phyloP scores from a whole-genome alignment of 2,329 filamentous ascomycete species.

The Exserohilum rostratum region DNA sequence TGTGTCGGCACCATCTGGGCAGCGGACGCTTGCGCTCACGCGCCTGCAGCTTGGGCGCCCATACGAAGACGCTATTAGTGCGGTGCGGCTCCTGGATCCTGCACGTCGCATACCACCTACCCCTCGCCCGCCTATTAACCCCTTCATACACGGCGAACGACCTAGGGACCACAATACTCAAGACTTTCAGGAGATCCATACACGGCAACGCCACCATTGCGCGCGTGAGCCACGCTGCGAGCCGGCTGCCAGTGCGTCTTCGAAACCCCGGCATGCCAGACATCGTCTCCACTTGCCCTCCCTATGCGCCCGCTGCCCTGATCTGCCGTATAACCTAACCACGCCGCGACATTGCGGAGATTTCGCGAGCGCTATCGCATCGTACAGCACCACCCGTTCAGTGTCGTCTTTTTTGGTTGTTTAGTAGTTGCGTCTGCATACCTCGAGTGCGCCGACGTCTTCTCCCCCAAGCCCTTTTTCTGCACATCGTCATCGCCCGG shows the following conservation, averaged over 20 bases:
- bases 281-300: constrained; percentile 43
- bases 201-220: constrained; percentile 33
- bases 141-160: constrained; percentile 29
- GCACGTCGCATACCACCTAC: constrained; percentile 35
- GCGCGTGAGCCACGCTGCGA: constrained; percentile 47
- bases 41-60: constrained; percentile 24
- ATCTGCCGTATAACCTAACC: constrained; percentile 46
- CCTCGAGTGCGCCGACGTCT: constrained; percentile 13
- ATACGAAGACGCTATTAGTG: constrained; percentile 25
- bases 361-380: constrained; percentile 38
- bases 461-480: background rate
- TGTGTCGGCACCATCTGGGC: constrained; percentile 37
- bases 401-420: constrained; percentile 21
- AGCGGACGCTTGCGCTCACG: constrained; percentile 30
- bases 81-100: constrained; percentile 35
- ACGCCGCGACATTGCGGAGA: constrained; percentile 44
- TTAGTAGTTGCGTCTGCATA: constrained; percentile 16
- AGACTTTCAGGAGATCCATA: constrained; percentile 27
- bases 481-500: constrained; percentile 8
- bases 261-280: constrained; percentile 39
- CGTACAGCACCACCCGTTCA: constrained; percentile 33
- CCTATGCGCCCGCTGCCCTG: constrained; percentile 40
- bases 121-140: constrained; percentile 29
- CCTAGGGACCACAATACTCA: constrained; percentile 19
- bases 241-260: constrained; percentile 28